Base-by-base conservation (phyloP, 345 rosid genomes). In the Capsella bursapastoris region DNA sequence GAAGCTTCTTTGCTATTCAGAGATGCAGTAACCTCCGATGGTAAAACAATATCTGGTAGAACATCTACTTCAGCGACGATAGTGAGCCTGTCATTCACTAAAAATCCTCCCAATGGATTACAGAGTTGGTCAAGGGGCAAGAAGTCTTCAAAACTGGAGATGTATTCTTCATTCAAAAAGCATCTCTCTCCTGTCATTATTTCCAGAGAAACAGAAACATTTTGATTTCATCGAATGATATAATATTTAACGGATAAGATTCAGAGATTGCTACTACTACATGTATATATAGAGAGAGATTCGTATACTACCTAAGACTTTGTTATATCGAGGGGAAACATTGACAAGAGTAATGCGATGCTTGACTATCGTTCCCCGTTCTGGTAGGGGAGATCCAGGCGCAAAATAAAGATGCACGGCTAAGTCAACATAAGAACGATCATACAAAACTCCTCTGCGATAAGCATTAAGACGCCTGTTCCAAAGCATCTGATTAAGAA, bases 371-470 rank as follows among this genome's bases (percentile, higher is more conserved):
- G 89, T 81, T 78, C 87, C 83, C 97, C 96, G 88, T 61, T 89
- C 67, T 27, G 7, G 7, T 28, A 25, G 37, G 16, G 29, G 28
- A 63, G 52, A 43, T 4, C 13, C 67, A 63, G 38, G 52, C 0
- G 87, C 89, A 74, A 86, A 91, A 76, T 86, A 90, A 52, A 91
- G 75, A 71, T 86, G 89, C 86, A 91, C 75, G 3, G 96, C 89
- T 80, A 91, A 68, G 79, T 81, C 89, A 63, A 81, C 82, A 83
- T 85, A 7, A 34, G 37, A 34, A 13, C 8, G 49, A 45, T 14
- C 49, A 45, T 7, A 86, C 32, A 2, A 2, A 13, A 4, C 12
- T 66, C 93, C 90, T 48, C 55, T 86, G 0, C 90, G 96, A 44
- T 84, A 88, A 52, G 84, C 83, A 57, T 84, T 82, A 71, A 89